Base-by-base conservation (phyloP, 371 early-diverging fungal species). In the Scutellospora calospora region DNA sequence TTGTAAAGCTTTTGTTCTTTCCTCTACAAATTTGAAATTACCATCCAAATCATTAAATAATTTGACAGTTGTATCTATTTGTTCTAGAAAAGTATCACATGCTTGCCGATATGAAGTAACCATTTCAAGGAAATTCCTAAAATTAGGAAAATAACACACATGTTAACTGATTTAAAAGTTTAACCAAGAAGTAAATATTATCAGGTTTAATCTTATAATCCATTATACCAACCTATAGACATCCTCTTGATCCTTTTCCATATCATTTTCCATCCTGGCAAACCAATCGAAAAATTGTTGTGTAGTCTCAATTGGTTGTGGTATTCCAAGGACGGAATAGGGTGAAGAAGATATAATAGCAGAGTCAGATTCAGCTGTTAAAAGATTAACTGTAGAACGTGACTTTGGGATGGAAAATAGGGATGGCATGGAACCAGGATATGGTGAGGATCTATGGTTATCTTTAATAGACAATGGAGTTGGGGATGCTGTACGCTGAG, bases 261-360 rank as follows among this genome's bases (percentile, higher is more conserved):
- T 94, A 68, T 93, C 91, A 31, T 88, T 84, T 84, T 97, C 96
- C 41, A 94, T 89, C 1, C 78, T 76, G n/a, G 94, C 89, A 85
- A 92, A 96, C 98, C 98, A 97, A 68, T 94, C 93, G 76, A 96
- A 89, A 81, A 97, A 97, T 84, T 97, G 93, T 45, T 96, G 95
- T 0, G 95, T 89, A 0, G 93, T 96, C 52, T 95, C 94, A 65
- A 97, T 92, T 4, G 94, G 91, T 78, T 87, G 86, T 72, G 81
- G 82, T 5, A 84, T 82, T 33, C 84, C 86, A 81, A 85, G 87
- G 0, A 76, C 85, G 33, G 71, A 78, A n/a, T 82, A 85, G 59
- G 68, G 83, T 74, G 76, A 84, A 38, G 84, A 80, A 63, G 85
- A 85, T 5, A 63, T 85, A 57, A 77, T 87, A 51, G 84, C 87